Percentiles rank a stretch among this genome's conserved stretches.
phyloP scores from a whole-genome alignment of 805 yeast species.

The Lachancea cidri region DNA sequence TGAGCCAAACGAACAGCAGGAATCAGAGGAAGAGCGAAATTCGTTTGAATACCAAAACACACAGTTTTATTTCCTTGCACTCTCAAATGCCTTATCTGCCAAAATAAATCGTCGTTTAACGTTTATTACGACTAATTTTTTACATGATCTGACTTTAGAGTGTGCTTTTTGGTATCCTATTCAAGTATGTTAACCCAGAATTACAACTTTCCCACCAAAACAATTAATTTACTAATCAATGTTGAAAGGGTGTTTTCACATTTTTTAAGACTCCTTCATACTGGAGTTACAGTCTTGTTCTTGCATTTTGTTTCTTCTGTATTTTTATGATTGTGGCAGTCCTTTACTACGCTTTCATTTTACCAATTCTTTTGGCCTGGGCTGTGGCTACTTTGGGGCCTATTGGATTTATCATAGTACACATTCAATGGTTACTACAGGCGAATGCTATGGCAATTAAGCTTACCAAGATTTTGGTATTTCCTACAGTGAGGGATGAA shows the following conservation, averaged over 20 bases:
- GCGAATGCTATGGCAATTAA: constrained; percentile 24
- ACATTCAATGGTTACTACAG: constrained; percentile 29
- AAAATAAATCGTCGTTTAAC: constrained; percentile 4
- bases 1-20: too few relatives aligned
- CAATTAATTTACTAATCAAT: neutral
- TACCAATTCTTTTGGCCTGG: constrained; percentile 27
- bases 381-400: constrained; percentile 29
- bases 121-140: constrained; percentile 5
- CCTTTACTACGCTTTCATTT: constrained; percentile 20
- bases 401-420: constrained; percentile 27
- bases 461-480: constrained; percentile 21
- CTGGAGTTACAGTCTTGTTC: constrained; percentile 27
- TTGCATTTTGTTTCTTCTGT: constrained; percentile 19
- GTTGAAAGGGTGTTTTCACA: constrained; percentile 30
- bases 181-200: constrained; percentile 12
- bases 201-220: too few relatives aligned
- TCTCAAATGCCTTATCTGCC: neutral
- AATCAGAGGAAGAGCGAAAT: too few relatives aligned
- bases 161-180: constrained; percentile 7
- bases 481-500: constrained; percentile 21
- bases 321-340: constrained; percentile 21
- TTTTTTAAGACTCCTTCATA: constrained; percentile 19
- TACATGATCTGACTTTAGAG: constrained; percentile 9
- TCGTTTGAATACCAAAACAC: neutral
- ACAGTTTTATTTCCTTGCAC: neutral